Evolutionary conservation across 148 eudicot genomes (phyloP).

Genomic region (Simmondsia chinensis): DNA sequence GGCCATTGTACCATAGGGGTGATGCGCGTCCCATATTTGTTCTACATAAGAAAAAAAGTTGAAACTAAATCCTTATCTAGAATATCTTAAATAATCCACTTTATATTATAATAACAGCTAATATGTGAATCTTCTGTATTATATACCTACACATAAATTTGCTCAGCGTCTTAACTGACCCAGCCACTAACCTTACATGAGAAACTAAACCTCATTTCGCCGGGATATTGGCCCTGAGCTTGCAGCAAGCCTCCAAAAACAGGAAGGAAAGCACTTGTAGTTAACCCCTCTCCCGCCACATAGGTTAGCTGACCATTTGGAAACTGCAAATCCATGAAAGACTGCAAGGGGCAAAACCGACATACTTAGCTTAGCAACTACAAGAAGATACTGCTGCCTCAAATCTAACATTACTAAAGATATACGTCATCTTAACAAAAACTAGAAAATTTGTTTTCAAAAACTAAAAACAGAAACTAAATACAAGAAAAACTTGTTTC

Average conservation of each 20-base stretch:
- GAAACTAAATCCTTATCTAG: neutral
- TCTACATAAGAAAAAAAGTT: conserved; percentile 31
- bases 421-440: too few species aligned
- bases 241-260: conserved; percentile 83
- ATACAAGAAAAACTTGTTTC: too few species aligned
- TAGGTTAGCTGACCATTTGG: conserved; percentile 95
- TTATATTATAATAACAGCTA: too few species aligned
- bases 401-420: too few species aligned
- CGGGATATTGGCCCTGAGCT: conserved; percentile 98
- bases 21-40: conserved; percentile 79
- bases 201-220: conserved; percentile 90
- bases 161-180: too few species aligned
- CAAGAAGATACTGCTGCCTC: too few species aligned
- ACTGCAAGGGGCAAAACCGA: conserved; percentile 37
- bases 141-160: too few species aligned
- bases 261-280: conserved; percentile 85
- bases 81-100: too few species aligned
- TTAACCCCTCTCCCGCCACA: conserved; percentile 88
- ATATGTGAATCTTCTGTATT: too few species aligned
- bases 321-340: conserved; percentile 95
- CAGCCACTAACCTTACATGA: conserved; percentile 97
- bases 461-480: too few species aligned
- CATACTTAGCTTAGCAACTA: too few species aligned
- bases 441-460: too few species aligned
- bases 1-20: conserved; percentile 88